phyloP scores from a whole-genome alignment of 2,329 filamentous ascomycete genomes.

The Amphichorda felina region DNA sequence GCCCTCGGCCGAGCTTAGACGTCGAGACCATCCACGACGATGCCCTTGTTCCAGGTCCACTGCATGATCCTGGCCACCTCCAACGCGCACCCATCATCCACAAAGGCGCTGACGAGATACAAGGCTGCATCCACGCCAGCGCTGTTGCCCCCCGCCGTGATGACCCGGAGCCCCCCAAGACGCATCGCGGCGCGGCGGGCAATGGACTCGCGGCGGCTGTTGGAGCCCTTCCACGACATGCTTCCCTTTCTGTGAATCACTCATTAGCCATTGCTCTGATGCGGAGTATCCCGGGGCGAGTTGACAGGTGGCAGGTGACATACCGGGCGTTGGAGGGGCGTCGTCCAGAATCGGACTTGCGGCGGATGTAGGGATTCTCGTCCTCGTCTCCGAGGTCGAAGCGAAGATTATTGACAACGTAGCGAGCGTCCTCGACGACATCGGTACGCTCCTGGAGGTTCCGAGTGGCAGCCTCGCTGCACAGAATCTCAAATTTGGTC shows the following conservation, averaged over 20 bases:
- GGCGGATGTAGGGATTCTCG: constrained; percentile 73
- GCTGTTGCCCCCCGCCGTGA: constrained; percentile 69
- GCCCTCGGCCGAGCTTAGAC: constrained; percentile 38
- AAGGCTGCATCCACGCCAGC: constrained; percentile 73
- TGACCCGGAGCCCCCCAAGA: constrained; percentile 56
- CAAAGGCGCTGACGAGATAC: constrained; percentile 76
- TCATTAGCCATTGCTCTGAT: background rate
- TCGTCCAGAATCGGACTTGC: constrained; percentile 54
- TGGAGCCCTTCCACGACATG: constrained; percentile 67
- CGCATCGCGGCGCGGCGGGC: constrained; percentile 66
- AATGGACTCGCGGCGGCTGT: constrained; percentile 67
- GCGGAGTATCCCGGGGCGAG: too few species aligned
- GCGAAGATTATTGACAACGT: constrained; percentile 84
- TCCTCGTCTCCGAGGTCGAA: constrained; percentile 75
- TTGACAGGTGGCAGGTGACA: constrained; percentile 11
- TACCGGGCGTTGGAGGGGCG: constrained; percentile 51
- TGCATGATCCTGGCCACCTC: constrained; percentile 68
- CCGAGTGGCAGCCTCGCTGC: constrained; percentile 59
- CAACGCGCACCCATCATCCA: constrained; percentile 63
- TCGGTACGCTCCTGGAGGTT: constrained; percentile 68
- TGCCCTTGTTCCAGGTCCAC: constrained; percentile 76
- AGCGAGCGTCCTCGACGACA: constrained; percentile 68
- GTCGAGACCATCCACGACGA: constrained; percentile 75
- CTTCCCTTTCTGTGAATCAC: constrained; percentile 56
- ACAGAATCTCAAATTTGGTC: constrained; percentile 71